Evolutionary conservation across 2,329 filamentous ascomycete genomes (phyloP).

Genomic region (Diaporthe sp.): DNA sequence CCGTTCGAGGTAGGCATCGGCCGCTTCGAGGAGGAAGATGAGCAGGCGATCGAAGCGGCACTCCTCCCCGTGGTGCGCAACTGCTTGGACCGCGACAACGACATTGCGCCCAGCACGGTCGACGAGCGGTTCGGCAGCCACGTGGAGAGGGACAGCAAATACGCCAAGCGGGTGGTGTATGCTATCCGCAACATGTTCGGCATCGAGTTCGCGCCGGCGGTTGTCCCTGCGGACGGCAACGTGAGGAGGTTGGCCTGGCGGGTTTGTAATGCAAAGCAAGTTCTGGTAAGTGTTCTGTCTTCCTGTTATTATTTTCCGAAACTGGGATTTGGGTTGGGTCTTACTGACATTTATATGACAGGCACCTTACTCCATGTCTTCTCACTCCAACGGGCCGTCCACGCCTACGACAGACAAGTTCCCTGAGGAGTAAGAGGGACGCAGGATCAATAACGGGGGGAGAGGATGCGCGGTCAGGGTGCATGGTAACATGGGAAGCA

Average conservation of each 20-base stretch:
- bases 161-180: constrained; percentile 90
- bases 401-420: constrained; percentile 67
- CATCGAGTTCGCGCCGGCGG: constrained; percentile 92
- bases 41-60: constrained; percentile 67
- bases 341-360: not conserved
- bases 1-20: constrained; percentile 92
- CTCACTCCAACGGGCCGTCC: constrained; percentile 69
- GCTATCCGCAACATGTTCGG: constrained; percentile 97
- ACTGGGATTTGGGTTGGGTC: too few relatives aligned
- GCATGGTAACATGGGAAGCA: not conserved
- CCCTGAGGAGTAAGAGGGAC: constrained; percentile 45
- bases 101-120: constrained; percentile 85
- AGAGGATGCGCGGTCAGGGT: not conserved
- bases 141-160: constrained; percentile 90
- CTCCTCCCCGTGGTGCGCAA: constrained; percentile 89
- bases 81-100: constrained; percentile 91
- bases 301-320: not conserved
- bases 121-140: constrained; percentile 88
- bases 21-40: constrained; percentile 83
- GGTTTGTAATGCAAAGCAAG: constrained; percentile 95
- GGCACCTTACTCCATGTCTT: constrained; percentile 41
- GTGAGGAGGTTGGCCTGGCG: constrained; percentile 93
- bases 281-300: constrained; percentile 74
- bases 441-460: not conserved
- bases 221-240: constrained; percentile 92